Percentiles rank a stretch among this genome's conserved stretches.
Evolutionary conservation across 345 rosid genomes (phyloP).

Genomic region (Microcos paniculata): DNA sequence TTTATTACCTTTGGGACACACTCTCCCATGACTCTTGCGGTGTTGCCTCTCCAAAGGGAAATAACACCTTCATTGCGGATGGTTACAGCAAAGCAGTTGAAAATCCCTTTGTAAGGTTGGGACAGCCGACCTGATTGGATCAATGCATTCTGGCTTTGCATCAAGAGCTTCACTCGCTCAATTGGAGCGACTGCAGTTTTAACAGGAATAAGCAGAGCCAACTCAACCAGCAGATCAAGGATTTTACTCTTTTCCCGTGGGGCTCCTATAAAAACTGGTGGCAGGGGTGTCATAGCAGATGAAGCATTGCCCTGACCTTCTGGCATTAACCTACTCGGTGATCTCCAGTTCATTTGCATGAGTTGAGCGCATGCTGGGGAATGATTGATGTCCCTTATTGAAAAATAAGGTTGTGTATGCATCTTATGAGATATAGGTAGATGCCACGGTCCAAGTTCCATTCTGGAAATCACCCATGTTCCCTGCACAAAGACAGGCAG

Average conservation of each 20-base stretch:
- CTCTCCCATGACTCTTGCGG: conserved; percentile 63
- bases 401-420: background rate
- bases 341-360: background rate
- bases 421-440: background rate
- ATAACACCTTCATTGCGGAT: conserved; percentile 50
- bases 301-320: background rate
- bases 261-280: conserved; percentile 46
- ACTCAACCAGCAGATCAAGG: background rate
- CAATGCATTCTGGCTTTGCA: conserved; percentile 80
- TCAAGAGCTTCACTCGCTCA: conserved; percentile 71
- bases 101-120: conserved; percentile 70
- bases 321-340: background rate
- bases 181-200: conserved; percentile 73
- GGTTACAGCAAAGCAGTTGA: conserved; percentile 60
- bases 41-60: conserved; percentile 80
- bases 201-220: conserved; percentile 51
- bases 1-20: background rate
- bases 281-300: background rate
- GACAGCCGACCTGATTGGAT: conserved; percentile 61
- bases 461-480: background rate
- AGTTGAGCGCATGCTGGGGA: background rate
- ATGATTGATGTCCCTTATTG: background rate
- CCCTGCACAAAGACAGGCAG: background rate
- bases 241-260: conserved; percentile 53
- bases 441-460: background rate